Percentiles rank a stretch among this genome's conserved stretches.
Conservation (phyloP, 495 filamentous ascomycete genomes). For the Xylaria flabelliformis region DNA sequence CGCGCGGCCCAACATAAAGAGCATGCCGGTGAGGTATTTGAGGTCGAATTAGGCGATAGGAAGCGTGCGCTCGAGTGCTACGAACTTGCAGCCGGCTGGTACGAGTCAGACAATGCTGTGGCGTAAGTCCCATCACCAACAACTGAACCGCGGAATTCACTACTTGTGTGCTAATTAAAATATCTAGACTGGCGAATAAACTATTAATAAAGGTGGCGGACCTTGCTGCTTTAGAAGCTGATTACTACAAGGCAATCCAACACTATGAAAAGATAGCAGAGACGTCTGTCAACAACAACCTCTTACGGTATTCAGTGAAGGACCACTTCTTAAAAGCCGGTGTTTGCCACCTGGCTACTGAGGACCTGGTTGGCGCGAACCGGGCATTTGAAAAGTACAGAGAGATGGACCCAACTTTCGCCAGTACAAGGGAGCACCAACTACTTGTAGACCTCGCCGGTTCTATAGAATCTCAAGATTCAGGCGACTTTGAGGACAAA, state of each 20-base stretch:
- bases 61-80: slow-evolving; percentile 80
- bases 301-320: slow-evolving; percentile 91
- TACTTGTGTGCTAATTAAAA: slow-evolving; percentile 31
- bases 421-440: slow-evolving; percentile 76
- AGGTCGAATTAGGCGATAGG: slow-evolving; percentile 76
- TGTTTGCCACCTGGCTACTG: slow-evolving; percentile 78
- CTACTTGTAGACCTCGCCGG: slow-evolving; percentile 75
- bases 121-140: slow-evolving; percentile 62
- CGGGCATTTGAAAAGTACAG: slow-evolving; percentile 81
- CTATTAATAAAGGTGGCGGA: slow-evolving; percentile 88
- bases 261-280: slow-evolving; percentile 81
- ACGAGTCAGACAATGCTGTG: slow-evolving; percentile 82
- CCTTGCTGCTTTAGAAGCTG: slow-evolving; percentile 75
- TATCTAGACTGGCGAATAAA: slow-evolving; percentile 80
- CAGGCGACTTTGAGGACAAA: slow-evolving; percentile 83
- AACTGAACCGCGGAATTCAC: background rate
- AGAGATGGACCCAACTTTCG: slow-evolving; percentile 80
- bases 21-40: slow-evolving; percentile 80
- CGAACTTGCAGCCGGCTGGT: slow-evolving; percentile 84
- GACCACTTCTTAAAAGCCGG: slow-evolving; percentile 92
- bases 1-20: slow-evolving; percentile 89
- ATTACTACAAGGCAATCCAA: slow-evolving; percentile 82
- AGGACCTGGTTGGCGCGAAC: slow-evolving; percentile 75
- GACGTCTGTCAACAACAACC: slow-evolving; percentile 72
- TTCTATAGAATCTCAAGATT: slow-evolving; percentile 73